Percentiles rank a stretch among this genome's conserved stretches.
Evolutionary conservation across 2,329 filamentous ascomycete species (phyloP).

Genomic region (Claviceps digitariae): DNA sequence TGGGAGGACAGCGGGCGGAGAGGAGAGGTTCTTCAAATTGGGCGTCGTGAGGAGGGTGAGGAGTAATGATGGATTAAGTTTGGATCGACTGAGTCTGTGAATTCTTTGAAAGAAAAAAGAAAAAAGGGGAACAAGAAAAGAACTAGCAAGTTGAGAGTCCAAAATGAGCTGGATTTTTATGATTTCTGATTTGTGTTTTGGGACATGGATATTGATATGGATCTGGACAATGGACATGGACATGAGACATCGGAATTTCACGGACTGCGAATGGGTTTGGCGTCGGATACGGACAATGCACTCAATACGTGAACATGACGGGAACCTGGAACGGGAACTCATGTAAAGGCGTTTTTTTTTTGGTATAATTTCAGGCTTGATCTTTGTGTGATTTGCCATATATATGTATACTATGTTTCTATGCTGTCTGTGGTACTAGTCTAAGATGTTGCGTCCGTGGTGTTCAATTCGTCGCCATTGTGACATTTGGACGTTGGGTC

Average conservation of each 20-base stretch:
- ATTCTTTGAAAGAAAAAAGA: not conserved
- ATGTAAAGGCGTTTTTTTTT: conserved; percentile 1
- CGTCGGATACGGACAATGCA: not conserved
- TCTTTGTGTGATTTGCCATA: not conserved
- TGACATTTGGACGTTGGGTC: too few relatives aligned
- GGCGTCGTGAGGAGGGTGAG: conserved; percentile 60
- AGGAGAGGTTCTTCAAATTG: conserved; percentile 70
- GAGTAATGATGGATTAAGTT: conserved; percentile 60
- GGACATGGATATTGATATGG: not conserved
- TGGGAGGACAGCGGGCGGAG: conserved; percentile 60
- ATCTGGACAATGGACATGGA: too few relatives aligned
- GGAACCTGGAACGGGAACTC: not conserved
- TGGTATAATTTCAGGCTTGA: not conserved
- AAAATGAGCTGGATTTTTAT: too few relatives aligned
- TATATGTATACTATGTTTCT: not conserved
- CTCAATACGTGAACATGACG: conserved; percentile 1
- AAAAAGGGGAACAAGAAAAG: not conserved
- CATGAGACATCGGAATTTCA: not conserved
- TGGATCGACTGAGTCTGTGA: conserved; percentile 64
- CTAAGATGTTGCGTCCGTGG: too few relatives aligned
- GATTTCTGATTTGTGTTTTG: not conserved
- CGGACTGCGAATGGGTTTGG: not conserved
- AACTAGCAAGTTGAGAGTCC: not conserved
- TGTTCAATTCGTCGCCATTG: too few relatives aligned
- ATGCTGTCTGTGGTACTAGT: not conserved